Evolutionary conservation across 139 green algal species (phyloP).

Genomic region (Spirogloea muscicola): DNA sequence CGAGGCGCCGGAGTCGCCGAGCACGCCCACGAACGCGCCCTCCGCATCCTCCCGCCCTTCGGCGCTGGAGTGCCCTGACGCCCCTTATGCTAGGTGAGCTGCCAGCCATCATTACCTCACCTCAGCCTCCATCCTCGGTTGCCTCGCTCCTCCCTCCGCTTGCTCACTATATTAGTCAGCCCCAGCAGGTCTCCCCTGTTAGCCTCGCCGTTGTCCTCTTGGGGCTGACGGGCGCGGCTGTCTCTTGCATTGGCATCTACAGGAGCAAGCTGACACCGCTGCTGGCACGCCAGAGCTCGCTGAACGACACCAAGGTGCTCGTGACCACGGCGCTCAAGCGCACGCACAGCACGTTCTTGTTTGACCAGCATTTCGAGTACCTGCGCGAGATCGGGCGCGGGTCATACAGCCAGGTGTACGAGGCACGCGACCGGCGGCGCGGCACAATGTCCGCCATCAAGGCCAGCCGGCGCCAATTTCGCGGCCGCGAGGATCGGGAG

Average conservation of each 20-base stretch:
- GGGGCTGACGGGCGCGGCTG: too few species aligned
- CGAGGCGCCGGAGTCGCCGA: slow-evolving; percentile 17
- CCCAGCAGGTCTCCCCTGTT: too few species aligned
- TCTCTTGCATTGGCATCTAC: too few species aligned
- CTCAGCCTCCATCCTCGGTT: too few species aligned
- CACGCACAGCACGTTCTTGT: slow-evolving; percentile 57
- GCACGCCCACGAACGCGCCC: slow-evolving; percentile 4
- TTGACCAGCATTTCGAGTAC: slow-evolving; percentile 77
- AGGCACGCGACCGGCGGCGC: slow-evolving; percentile 53
- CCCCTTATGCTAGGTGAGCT: slow-evolving; percentile 16
- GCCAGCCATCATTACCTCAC: too few species aligned
- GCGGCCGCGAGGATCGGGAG: slow-evolving; percentile 30
- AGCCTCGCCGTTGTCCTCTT: too few species aligned
- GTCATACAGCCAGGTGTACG: slow-evolving; percentile 59
- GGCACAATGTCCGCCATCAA: slow-evolving; percentile 61
- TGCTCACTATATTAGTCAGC: too few species aligned
- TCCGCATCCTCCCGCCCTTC: too few species aligned
- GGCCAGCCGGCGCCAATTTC: slow-evolving; percentile 43
- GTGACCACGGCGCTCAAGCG: slow-evolving; percentile 59
- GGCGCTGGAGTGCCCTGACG: slow-evolving; percentile 27
- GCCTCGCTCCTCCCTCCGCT: too few species aligned
- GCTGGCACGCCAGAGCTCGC: slow-evolving; percentile 39
- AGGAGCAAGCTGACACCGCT: too few species aligned
- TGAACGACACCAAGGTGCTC: slow-evolving; percentile 61
- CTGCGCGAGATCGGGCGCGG: slow-evolving; percentile 59